phyloP scores from a whole-genome alignment of 768 basidiomycete genomes.

The Boletus eberwhitei region DNA sequence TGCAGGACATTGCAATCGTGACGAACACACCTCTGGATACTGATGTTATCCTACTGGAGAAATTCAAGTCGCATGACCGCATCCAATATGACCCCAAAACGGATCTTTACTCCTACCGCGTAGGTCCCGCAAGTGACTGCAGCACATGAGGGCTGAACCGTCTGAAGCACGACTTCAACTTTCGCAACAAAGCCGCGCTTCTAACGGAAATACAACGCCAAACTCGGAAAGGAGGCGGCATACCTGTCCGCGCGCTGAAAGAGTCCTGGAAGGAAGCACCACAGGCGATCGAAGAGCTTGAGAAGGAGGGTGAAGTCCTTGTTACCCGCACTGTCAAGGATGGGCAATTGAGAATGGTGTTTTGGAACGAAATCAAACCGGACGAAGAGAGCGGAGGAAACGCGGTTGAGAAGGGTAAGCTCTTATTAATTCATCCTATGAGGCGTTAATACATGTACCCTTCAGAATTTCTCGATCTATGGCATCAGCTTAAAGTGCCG shows the following conservation, averaged over 20 bases:
- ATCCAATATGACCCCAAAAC: constrained; percentile 81
- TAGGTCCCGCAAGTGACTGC: constrained; percentile 30
- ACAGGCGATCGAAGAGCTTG: constrained; percentile 81
- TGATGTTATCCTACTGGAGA: constrained; percentile 68
- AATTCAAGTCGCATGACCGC: constrained; percentile 78
- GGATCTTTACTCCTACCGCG: constrained; percentile 83
- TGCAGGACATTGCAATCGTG: constrained; percentile 83
- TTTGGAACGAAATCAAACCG: constrained; percentile 87
- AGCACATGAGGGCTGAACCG: constrained; percentile 4
- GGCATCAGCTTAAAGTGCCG: constrained; percentile 83
- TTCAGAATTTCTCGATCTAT: constrained; percentile 82
- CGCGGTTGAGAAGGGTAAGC: constrained; percentile 75
- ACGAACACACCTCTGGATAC: constrained; percentile 75
- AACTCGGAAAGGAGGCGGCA: constrained; percentile 79
- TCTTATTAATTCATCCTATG: neutral
- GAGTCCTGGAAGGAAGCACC: constrained; percentile 92
- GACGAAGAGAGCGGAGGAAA: constrained; percentile 67
- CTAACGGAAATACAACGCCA: constrained; percentile 84
- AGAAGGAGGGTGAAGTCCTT: constrained; percentile 82
- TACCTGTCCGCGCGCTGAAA: constrained; percentile 79
- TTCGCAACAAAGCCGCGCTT: constrained; percentile 79
- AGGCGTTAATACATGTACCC: constrained; percentile 6
- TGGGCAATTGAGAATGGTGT: constrained; percentile 78
- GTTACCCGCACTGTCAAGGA: constrained; percentile 86
- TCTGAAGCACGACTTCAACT: constrained; percentile 77